These are phyloP conservation scores for Corylus heterophylla DNA, from an alignment of 306 rosid species.

Conservation along the genomic window DNA sequence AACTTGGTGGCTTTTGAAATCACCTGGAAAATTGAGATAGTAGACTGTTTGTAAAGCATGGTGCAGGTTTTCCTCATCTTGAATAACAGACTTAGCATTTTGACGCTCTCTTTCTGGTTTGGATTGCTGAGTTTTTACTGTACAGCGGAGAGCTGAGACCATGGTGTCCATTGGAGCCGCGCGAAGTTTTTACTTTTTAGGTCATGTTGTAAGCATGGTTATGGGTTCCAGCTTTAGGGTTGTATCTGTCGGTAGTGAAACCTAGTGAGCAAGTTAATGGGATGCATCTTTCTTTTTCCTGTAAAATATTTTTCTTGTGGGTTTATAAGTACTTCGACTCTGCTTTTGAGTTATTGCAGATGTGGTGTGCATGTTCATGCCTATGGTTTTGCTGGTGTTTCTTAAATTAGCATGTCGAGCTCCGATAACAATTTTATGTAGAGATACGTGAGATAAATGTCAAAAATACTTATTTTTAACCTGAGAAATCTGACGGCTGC, in stretches of 20 bases:
- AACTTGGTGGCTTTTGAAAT: constrained; percentile 47
- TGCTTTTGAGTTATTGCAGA: neutral
- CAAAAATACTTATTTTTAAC: no score
- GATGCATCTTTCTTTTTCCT: neutral
- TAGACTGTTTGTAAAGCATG: constrained; percentile 10
- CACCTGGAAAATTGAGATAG: constrained; percentile 7
- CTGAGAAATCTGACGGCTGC: no score
- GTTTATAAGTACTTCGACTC: neutral
- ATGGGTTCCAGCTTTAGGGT: neutral
- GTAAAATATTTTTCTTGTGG: neutral
- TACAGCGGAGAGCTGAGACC: neutral
- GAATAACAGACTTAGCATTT: neutral
- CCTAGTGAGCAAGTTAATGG: neutral
- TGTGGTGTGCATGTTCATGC: neutral
- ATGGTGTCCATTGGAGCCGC: neutral
- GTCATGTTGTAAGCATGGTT: neutral
- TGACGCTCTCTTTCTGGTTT: constrained; percentile 2
- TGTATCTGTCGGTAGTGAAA: neutral
- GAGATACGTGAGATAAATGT: no score
- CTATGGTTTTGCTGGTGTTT: neutral
- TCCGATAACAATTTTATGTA: no score
- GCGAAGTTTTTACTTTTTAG: neutral
- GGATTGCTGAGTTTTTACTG: neutral
- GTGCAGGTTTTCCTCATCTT: neutral
- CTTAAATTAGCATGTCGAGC: no score